phyloP scores from a whole-genome alignment of 2,329 filamentous ascomycete species.

The Fonsecaea nubica region DNA sequence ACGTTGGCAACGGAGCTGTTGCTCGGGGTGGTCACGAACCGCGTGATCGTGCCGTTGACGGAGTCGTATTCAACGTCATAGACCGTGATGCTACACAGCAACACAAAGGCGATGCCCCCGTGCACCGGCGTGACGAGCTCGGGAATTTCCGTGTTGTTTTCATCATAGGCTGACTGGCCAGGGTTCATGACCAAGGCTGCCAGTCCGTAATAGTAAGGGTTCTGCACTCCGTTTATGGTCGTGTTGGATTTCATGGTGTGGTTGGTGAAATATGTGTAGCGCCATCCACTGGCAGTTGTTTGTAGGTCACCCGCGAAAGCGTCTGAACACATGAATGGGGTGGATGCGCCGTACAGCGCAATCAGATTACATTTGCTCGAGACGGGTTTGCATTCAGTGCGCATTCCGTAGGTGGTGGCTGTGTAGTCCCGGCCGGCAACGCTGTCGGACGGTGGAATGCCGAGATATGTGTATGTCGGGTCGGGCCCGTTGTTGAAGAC shows the following conservation, averaged over 20 bases:
- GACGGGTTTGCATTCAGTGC: slow-evolving; percentile 36
- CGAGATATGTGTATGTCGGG: slow-evolving; percentile 29
- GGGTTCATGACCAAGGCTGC: slow-evolving; percentile 3
- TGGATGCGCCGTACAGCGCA: slow-evolving; percentile 13
- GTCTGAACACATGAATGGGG: slow-evolving; percentile 24
- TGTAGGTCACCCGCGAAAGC: slow-evolving; percentile 17
- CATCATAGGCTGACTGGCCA: not conserved
- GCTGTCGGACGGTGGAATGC: slow-evolving; percentile 14
- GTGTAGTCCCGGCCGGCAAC: slow-evolving; percentile 33
- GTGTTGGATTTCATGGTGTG: slow-evolving; percentile 1
- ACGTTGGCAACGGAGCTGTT: slow-evolving; percentile 17
- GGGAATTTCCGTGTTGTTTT: slow-evolving; percentile 1
- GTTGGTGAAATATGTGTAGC: not conserved
- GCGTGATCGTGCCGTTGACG: slow-evolving; percentile 29
- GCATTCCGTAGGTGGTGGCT: slow-evolving; percentile 35
- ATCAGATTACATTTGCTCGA: slow-evolving; percentile 34
- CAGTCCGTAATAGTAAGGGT: slow-evolving; percentile 4
- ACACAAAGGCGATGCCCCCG: slow-evolving; percentile 25
- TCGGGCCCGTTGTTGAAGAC: slow-evolving; percentile 19
- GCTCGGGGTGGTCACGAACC: slow-evolving; percentile 12
- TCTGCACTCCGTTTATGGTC: not conserved
- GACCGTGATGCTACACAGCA: slow-evolving; percentile 38
- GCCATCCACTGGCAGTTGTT: slow-evolving; percentile 9
- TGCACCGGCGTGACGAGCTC: slow-evolving; percentile 19
- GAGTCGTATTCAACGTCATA: slow-evolving; percentile 40